phyloP scores from a whole-genome alignment of 2,329 filamentous ascomycete genomes.

The Aspergillus brunneoviolaceus region DNA sequence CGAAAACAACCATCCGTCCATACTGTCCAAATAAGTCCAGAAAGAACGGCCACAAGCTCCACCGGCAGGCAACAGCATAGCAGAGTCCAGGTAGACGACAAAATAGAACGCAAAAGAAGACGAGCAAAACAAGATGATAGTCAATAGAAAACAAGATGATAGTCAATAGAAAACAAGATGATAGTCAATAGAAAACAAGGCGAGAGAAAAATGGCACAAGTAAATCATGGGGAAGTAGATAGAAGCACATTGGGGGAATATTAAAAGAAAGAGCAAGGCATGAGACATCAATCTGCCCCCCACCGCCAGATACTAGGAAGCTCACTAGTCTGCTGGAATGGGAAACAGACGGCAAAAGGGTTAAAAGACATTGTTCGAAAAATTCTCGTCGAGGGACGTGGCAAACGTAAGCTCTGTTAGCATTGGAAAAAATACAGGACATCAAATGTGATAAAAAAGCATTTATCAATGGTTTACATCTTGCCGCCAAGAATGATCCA shows the following conservation, averaged over 20 bases:
- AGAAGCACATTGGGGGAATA: conserved; percentile 13
- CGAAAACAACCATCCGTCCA: not conserved
- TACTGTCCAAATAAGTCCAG: not conserved
- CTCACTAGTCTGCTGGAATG: not conserved
- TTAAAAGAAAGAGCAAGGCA: conserved; percentile 7
- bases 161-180: not conserved
- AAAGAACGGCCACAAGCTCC: not conserved
- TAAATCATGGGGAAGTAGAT: not conserved
- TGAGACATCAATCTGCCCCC: conserved; percentile 9
- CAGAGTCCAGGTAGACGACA: not conserved
- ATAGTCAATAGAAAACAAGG: conserved; percentile 11
- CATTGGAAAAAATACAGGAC: conserved; percentile 24
- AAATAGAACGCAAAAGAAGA: not conserved
- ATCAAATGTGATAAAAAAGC: conserved; percentile 15
- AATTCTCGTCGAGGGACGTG: conserved; percentile 12
- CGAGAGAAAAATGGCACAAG: not conserved
- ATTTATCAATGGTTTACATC: conserved; percentile 18
- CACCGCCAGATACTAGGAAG: not conserved
- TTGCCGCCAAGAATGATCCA: conserved; percentile 20
- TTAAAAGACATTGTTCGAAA: conserved; percentile 8
- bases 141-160: conserved; percentile 8
- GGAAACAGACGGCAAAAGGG: conserved; percentile 1
- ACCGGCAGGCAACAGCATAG: not conserved
- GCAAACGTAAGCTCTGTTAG: conserved; percentile 17
- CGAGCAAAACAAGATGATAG: not conserved